A percentile compares a stretch with the other conserved stretches of the same genome.
These are phyloP conservation scores for Leptomonas seymouri DNA, from an alignment of 208 protist genomes.

Conservation along the genomic window DNA sequence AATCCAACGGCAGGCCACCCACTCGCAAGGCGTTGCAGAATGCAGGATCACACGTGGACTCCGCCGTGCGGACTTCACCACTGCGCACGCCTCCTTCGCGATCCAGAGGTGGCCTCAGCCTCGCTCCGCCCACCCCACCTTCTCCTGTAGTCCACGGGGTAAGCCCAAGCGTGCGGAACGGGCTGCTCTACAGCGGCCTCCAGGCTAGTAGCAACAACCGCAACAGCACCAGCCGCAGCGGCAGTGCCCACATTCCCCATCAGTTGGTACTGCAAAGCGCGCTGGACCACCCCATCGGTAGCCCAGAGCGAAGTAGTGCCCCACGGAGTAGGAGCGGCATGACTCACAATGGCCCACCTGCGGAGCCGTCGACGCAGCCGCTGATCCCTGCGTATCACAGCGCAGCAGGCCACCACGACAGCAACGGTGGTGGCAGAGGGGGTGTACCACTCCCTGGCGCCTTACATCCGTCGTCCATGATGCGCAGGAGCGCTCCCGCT, in stretches of 20 bases:
- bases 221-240: background rate
- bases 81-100: background rate
- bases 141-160: background rate
- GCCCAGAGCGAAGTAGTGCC: background rate
- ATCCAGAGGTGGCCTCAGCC: background rate
- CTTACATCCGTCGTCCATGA: background rate
- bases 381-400: conserved; percentile 1
- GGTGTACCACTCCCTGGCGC: background rate
- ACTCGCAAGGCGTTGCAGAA: background rate
- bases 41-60: background rate
- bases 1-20: background rate
- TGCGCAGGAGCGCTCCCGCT: background rate
- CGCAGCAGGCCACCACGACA: background rate
- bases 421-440: background rate
- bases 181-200: conserved; percentile 13
- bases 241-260: background rate
- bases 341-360: background rate
- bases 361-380: background rate
- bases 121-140: conserved; percentile 9
- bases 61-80: background rate
- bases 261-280: background rate
- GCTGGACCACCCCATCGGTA: background rate
- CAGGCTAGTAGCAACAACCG: background rate
- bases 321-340: background rate
- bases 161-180: background rate